Conservation (phyloP, 2,329 filamentous ascomycete genomes). For the Curvularia lunata region DNA sequence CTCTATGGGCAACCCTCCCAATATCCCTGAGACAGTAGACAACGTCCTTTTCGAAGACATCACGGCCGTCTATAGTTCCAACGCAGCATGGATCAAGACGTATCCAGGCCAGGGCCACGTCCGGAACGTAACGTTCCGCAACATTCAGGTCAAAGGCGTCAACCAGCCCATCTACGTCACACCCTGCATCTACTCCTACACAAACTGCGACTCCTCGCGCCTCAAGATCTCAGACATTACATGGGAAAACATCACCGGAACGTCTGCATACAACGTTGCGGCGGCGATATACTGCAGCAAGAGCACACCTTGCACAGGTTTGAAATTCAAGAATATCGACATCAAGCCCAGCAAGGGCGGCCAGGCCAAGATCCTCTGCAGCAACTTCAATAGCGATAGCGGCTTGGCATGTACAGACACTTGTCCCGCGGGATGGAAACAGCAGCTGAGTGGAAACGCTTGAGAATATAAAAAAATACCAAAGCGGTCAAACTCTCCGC, state of each 20-base stretch:
- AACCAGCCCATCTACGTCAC: constrained; percentile 60
- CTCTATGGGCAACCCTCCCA: constrained; percentile 63
- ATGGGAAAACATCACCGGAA: constrained; percentile 60
- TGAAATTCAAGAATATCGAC: constrained; percentile 56
- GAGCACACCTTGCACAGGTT: constrained; percentile 52
- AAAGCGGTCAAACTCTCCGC: no score
- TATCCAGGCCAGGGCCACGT: constrained; percentile 52
- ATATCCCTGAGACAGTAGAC: constrained; percentile 62
- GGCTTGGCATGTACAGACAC: constrained; percentile 35
- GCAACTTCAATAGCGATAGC: constrained; percentile 38
- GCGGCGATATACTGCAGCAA: constrained; percentile 52
- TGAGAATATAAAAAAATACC: not conserved
- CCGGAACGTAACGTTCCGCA: constrained; percentile 54
- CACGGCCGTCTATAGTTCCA: constrained; percentile 33
- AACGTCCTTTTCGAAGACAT: constrained; percentile 53
- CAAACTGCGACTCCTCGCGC: constrained; percentile 29
- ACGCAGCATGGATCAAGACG: constrained; percentile 41
- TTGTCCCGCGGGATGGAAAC: constrained; percentile 32
- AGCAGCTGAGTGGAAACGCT: constrained; percentile 36
- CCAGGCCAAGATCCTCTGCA: constrained; percentile 29
- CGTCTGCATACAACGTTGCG: constrained; percentile 51
- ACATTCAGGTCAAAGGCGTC: constrained; percentile 46
- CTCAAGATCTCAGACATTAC: constrained; percentile 55
- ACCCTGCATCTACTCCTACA: constrained; percentile 53
- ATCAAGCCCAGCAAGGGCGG: constrained; percentile 48